phyloP scores from a whole-genome alignment of 2,329 filamentous ascomycete genomes.

The Aspergillus alliaceus region DNA sequence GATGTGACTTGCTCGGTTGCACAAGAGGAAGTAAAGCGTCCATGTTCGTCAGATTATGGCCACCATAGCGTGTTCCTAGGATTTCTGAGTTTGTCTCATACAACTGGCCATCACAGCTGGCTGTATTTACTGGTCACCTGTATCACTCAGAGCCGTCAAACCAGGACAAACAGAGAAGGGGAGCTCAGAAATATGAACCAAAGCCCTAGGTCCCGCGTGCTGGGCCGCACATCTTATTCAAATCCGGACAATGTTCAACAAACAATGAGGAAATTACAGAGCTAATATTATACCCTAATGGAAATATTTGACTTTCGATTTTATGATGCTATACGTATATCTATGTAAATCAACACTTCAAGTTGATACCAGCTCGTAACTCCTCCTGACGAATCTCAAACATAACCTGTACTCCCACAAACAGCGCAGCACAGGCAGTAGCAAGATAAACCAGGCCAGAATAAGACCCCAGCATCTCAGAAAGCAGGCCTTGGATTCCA shows the following conservation, averaged over 20 bases:
- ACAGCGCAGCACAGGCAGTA: slow-evolving; percentile 70
- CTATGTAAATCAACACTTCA: slow-evolving; percentile 67
- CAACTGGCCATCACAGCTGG: too few species aligned
- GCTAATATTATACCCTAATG: not conserved
- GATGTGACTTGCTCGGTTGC: too few species aligned
- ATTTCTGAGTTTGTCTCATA: too few species aligned
- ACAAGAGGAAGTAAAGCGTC: too few species aligned
- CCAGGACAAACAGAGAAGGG: not conserved
- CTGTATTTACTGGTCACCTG: too few species aligned
- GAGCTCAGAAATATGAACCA: not conserved
- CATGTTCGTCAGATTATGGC: not conserved
- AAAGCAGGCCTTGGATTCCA: slow-evolving; percentile 74
- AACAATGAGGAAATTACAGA: not conserved
- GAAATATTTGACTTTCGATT: not conserved
- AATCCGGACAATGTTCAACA: not conserved
- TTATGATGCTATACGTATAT: not conserved
- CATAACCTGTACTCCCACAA: slow-evolving; percentile 89
- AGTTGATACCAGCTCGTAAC: slow-evolving; percentile 72
- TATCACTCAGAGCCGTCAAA: not conserved
- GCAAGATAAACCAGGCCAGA: slow-evolving; percentile 74
- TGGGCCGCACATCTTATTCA: not conserved
- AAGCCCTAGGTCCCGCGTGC: not conserved
- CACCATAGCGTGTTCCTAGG: too few species aligned
- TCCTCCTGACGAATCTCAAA: slow-evolving; percentile 90
- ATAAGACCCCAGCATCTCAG: slow-evolving; percentile 73